These are phyloP conservation scores for Polytrichum formosum DNA, from an alignment of 225 moss, liverwort and hornwort genomes.

Conservation along the genomic window DNA sequence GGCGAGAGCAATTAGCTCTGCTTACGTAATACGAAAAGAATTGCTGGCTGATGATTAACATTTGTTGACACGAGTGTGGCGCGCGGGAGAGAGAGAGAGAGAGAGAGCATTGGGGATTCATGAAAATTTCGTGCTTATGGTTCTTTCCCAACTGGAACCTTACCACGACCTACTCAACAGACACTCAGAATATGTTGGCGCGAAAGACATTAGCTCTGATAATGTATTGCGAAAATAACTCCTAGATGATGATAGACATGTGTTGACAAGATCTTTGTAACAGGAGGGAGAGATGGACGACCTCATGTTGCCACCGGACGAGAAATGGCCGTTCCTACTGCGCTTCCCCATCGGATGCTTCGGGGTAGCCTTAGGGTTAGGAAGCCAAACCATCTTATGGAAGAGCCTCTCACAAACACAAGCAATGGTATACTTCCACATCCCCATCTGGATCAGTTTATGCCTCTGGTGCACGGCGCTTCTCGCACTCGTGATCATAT, in stretches of 20 bases:
- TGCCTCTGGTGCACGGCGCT: constrained; percentile 50
- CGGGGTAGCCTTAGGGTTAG: constrained; percentile 40
- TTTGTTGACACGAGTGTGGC: too few species aligned
- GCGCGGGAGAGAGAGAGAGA: too few species aligned
- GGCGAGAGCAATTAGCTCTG: too few species aligned
- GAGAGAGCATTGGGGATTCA: too few species aligned
- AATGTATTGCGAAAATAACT: neutral
- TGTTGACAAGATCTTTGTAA: neutral
- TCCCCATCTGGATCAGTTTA: constrained; percentile 24
- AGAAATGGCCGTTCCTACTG: constrained; percentile 49
- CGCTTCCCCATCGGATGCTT: constrained; percentile 48
- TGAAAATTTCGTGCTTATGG: too few species aligned
- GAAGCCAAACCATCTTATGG: constrained; percentile 59
- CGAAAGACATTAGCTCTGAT: neutral
- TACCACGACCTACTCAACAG: too few species aligned
- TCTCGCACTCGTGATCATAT: constrained; percentile 21
- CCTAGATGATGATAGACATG: neutral
- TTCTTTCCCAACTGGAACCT: too few species aligned
- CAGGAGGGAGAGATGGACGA: constrained; percentile 28
- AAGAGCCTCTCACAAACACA: constrained; percentile 27
- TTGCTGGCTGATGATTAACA: too few species aligned
- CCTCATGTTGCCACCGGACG: constrained; percentile 32
- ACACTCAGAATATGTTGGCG: too few species aligned
- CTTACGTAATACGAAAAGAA: too few species aligned
- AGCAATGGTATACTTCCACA: constrained; percentile 20